Conservation (phyloP, 371 early-diverging fungal genomes). For the Enterospora canceri region DNA sequence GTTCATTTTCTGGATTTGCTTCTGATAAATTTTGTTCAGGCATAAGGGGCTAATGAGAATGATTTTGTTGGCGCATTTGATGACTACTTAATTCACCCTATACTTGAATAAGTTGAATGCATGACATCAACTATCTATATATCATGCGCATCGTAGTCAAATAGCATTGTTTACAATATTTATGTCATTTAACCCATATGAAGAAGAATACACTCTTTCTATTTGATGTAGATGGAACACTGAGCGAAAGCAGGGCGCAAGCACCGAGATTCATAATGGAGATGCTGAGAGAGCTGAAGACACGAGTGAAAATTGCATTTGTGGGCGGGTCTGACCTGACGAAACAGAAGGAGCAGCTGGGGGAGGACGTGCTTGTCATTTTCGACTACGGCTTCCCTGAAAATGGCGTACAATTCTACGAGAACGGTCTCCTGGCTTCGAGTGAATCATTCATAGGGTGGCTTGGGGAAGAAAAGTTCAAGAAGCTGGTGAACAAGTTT, state of each 20-base stretch:
- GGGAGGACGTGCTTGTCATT: conserved; percentile 66
- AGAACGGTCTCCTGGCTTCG: conserved; percentile 59
- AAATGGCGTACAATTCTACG: conserved; percentile 90
- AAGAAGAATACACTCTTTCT: conserved; percentile 59
- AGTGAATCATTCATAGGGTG: conserved; percentile 72
- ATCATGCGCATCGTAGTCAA: too few species aligned
- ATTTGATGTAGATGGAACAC: conserved; percentile 97
- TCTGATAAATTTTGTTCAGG: too few species aligned
- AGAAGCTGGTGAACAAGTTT: conserved; percentile 75
- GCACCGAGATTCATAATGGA: conserved; percentile 66
- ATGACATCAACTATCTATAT: too few species aligned
- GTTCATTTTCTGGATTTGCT: too few species aligned
- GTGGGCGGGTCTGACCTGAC: conserved; percentile 90
- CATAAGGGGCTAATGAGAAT: too few species aligned
- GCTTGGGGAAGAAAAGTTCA: conserved; percentile 87
- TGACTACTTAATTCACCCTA: too few species aligned
- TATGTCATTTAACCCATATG: background rate
- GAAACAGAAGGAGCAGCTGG: conserved; percentile 95
- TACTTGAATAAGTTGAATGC: too few species aligned
- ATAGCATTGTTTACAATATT: too few species aligned
- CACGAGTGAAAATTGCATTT: conserved; percentile 81
- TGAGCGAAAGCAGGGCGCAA: conserved; percentile 66
- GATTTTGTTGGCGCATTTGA: too few species aligned
- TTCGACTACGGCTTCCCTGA: conserved; percentile 96
- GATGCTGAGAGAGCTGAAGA: conserved; percentile 67